phyloP scores from a whole-genome alignment of 2,329 filamentous ascomycete species.

The Elsinoe fawcettii region DNA sequence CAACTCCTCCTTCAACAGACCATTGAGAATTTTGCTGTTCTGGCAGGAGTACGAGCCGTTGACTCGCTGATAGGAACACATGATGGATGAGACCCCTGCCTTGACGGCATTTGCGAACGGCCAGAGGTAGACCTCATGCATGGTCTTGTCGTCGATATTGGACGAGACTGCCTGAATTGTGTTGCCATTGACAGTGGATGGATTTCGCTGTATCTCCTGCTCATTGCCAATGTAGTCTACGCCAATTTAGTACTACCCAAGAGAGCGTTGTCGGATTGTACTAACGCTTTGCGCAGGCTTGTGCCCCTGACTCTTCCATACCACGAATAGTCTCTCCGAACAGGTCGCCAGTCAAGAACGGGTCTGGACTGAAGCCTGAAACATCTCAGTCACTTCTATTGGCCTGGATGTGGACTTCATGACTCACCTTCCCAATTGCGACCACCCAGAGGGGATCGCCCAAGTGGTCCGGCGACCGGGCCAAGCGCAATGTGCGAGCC shows the following conservation, averaged over 20 bases:
- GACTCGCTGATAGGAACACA: constrained; percentile 64
- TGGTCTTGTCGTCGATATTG: constrained; percentile 47
- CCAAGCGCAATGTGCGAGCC: constrained; percentile 52
- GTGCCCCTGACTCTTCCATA: constrained; percentile 37
- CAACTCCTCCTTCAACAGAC: constrained; percentile 71
- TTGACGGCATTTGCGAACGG: constrained; percentile 66
- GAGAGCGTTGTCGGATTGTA: constrained; percentile 24
- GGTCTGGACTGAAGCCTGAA: constrained; percentile 39
- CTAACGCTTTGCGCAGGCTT: constrained; percentile 40
- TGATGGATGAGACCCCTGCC: constrained; percentile 65
- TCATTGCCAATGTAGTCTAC: constrained; percentile 48
- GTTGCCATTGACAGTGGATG: constrained; percentile 20
- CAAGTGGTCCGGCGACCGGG: constrained; percentile 36
- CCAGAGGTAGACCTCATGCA: constrained; percentile 74
- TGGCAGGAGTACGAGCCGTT: constrained; percentile 54
- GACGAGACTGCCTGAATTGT: constrained; percentile 30
- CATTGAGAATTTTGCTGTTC: constrained; percentile 71
- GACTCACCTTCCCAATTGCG: constrained; percentile 27
- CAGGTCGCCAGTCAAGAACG: constrained; percentile 41
- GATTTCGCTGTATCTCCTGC: constrained; percentile 38
- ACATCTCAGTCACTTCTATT: neutral
- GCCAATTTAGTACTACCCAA: constrained; percentile 21
- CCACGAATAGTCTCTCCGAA: constrained; percentile 39
- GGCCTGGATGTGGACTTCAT: neutral
- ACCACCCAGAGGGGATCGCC: constrained; percentile 22